Percentiles rank a stretch among this genome's conserved stretches.
phyloP scores from a whole-genome alignment of 768 basidiomycete genomes.

The Mycena vitilis region DNA sequence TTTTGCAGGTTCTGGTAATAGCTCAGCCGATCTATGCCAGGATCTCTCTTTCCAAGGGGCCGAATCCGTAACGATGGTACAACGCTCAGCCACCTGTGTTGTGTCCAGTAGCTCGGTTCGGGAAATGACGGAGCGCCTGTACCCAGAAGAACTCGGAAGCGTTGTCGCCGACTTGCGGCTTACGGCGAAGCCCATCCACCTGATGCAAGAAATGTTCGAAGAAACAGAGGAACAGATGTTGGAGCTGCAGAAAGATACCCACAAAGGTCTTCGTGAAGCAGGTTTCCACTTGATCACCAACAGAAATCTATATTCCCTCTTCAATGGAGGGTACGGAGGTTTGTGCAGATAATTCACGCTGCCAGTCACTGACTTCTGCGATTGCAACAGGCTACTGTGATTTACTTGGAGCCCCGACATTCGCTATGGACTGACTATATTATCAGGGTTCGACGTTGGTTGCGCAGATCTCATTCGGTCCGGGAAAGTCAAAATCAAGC shows the following conservation, averaged over 20 bases:
- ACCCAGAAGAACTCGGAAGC: conserved; percentile 34
- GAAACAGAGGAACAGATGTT: conserved; percentile 36
- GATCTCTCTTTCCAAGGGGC: conserved; percentile 49
- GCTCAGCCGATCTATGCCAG: conserved; percentile 51
- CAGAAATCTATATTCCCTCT: too few relatives aligned
- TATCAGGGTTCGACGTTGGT: conserved; percentile 48
- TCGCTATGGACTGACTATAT: background rate
- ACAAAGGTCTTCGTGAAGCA: conserved; percentile 48
- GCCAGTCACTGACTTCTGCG: conserved; percentile 7
- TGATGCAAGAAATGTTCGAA: conserved; percentile 18
- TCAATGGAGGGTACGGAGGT: conserved; percentile 40
- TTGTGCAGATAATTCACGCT: conserved; percentile 39
- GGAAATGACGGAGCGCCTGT: conserved; percentile 13
- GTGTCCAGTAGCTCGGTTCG: conserved; percentile 27
- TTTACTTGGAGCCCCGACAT: background rate
- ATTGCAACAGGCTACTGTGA: conserved; percentile 33
- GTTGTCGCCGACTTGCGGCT: conserved; percentile 39
- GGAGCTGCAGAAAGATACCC: conserved; percentile 47
- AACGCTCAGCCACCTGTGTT: conserved; percentile 52
- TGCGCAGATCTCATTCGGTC: too few relatives aligned
- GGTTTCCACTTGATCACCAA: conserved; percentile 47
- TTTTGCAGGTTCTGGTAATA: conserved; percentile 45
- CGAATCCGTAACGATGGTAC: conserved; percentile 53
- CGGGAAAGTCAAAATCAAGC: conserved; percentile 45
- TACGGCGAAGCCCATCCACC: conserved; percentile 9